Evolutionary conservation across 2,329 filamentous ascomycete species (phyloP), one percentile per base, ranked within the genome.

Genomic region (Blastomyces silverae): DNA sequence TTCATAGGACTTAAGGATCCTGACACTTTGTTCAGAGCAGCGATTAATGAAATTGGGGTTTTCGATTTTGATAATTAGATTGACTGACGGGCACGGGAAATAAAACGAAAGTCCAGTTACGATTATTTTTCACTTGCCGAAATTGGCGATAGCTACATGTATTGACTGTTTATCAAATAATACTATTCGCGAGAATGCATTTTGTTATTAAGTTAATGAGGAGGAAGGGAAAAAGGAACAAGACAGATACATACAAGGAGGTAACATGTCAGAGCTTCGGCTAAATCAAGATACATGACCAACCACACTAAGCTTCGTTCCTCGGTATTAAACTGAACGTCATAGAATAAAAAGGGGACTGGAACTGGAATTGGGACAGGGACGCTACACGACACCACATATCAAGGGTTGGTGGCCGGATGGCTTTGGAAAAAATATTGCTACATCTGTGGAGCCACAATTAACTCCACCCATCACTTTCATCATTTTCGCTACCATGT

Each of bases 401-500:
- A 25, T 25, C 7, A 13, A 6, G 48, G 25, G n/a, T 15, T 28
- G 7, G 3, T 52, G 46, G 10, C 46, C 20, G 17, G 46, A 22
- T 20, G 46, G 22, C 46, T n/a, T 50, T 50, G 8, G 37, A 13
- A 11, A 52, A 25, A 25, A 25, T 25, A 25, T 11, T 11, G n/a
- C 7, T 37, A 60, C 57, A 20, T 46, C 17, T 58, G 25, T 62
- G 31, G 57, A 64, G 20, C 42, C 62, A 39, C 65, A 37, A 25
- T 60, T 42, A 58, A 42, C n/a, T 42, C 25, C 64, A 52, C 13
- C 46, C 61, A 37, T 67, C 63, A 59, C 67, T 63, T 56, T 67
- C 67, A 46, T 71, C 68, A 31, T 65, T 66, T 25, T 58, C 56
- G 10, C 56, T 42, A 22, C n/a, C n/a, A 28, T 71, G 68, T 39